Conservation (phyloP, 352 stramenopile genomes). For the Phytophthora pinifolia region DNA sequence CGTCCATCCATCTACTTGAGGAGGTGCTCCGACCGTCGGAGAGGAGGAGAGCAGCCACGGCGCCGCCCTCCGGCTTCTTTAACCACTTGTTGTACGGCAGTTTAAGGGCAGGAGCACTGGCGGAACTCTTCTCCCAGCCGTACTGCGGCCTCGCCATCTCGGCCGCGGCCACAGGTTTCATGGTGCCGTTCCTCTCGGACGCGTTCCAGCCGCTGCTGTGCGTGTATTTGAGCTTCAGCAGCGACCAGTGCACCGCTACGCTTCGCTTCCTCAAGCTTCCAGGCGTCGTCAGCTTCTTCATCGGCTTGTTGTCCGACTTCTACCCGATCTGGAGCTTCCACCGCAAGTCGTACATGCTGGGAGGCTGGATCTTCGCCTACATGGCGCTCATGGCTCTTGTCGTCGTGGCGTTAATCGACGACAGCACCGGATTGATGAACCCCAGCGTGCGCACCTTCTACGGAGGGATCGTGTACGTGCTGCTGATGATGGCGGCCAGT, state of each 20-base stretch:
- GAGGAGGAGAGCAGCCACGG: conserved; percentile 50
- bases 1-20: conserved; percentile 67
- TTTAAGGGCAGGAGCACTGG: conserved; percentile 50
- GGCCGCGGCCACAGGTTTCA: conserved; percentile 55
- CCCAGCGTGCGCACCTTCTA: conserved; percentile 54
- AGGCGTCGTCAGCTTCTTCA: conserved; percentile 68
- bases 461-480: conserved; percentile 64
- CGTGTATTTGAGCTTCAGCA: conserved; percentile 55
- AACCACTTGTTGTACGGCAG: conserved; percentile 79
- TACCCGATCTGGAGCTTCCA: conserved; percentile 77
- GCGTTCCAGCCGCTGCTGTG: conserved; percentile 66
- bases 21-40: conserved; percentile 40
- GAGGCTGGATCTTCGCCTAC: conserved; percentile 72
- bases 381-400: conserved; percentile 68
- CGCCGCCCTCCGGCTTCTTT: conserved; percentile 51
- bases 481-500: conserved; percentile 66
- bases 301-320: conserved; percentile 77
- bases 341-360: conserved; percentile 78
- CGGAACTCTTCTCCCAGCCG: conserved; percentile 58
- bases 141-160: conserved; percentile 68
- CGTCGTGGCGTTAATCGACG: conserved; percentile 60
- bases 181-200: conserved; percentile 60
- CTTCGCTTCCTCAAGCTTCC: conserved; percentile 58
- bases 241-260: conserved; percentile 48
- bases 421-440: conserved; percentile 34